Conservation (phyloP, 192 early-diverging fungal species). For the Phycomyces blakesleeanus region DNA sequence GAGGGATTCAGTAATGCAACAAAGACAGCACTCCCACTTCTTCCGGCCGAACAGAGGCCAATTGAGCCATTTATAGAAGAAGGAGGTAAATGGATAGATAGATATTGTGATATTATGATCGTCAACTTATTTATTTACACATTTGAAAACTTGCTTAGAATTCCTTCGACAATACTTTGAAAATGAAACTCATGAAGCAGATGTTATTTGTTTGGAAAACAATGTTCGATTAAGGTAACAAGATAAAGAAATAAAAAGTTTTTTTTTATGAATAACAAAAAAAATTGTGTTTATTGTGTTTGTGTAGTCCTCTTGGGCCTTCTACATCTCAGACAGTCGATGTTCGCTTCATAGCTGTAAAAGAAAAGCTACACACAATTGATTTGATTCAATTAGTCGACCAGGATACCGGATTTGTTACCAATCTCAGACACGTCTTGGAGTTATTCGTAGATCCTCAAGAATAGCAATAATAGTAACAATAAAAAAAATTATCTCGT, state of each 20-base stretch:
- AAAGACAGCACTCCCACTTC: constrained; percentile 32
- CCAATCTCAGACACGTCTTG: constrained; percentile 48
- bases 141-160: constrained; percentile 17
- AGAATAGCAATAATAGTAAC: not conserved
- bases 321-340: constrained; percentile 54
- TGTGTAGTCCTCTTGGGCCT: constrained; percentile 48
- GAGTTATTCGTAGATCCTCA: constrained; percentile 33
- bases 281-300: too few species aligned
- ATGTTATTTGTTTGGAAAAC: constrained; percentile 56
- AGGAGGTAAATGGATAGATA: constrained; percentile 35
- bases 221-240: constrained; percentile 56
- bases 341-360: constrained; percentile 57
- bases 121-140: not conserved
- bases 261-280: too few species aligned
- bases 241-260: too few species aligned
- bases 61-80: constrained; percentile 60
- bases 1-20: not conserved
- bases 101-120: not conserved
- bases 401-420: constrained; percentile 58
- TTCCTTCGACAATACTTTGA: constrained; percentile 52
- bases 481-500: too few species aligned
- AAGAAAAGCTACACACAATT: constrained; percentile 53
- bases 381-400: constrained; percentile 56
- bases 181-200: constrained; percentile 55
- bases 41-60: constrained; percentile 42